A percentile compares a stretch with the other conserved stretches of the same genome.
phyloP scores from a whole-genome alignment of 129 eudicot species.

The Flaveria bidentis region DNA sequence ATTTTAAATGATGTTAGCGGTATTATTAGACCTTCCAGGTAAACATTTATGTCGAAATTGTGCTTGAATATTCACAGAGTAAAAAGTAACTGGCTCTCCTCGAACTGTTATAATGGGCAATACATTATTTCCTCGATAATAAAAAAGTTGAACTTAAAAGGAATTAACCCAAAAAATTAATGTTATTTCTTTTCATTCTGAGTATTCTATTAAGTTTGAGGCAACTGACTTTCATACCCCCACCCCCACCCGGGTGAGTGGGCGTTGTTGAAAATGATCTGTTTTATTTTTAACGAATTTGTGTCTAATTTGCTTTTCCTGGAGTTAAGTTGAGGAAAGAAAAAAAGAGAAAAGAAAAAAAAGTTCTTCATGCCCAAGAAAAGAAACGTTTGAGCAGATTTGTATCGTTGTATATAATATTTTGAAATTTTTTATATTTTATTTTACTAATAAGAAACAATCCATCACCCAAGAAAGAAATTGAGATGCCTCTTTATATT shows the following conservation, averaged over 20 bases:
- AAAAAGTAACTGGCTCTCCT: background rate
- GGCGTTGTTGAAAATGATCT: background rate
- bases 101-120: background rate
- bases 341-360: background rate
- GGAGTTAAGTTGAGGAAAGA: background rate
- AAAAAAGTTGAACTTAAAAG: background rate
- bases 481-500: background rate
- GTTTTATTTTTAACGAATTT: background rate
- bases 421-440: background rate
- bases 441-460: background rate
- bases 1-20: conserved; percentile 71
- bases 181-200: background rate
- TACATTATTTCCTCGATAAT: background rate
- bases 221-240: background rate
- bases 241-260: background rate
- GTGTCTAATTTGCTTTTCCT: background rate
- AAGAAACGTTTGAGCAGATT: background rate
- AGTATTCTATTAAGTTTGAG: background rate
- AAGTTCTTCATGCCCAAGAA: background rate
- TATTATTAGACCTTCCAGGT: conserved; percentile 83
- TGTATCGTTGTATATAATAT: background rate
- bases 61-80: conserved; percentile 5
- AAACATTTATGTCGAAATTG: conserved; percentile 17
- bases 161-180: background rate
- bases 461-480: background rate